Evolutionary conservation across 1,284 basidiomycete genomes (phyloP), one percentile per base, ranked within the genome.

Genomic region (Tilletia caries): DNA sequence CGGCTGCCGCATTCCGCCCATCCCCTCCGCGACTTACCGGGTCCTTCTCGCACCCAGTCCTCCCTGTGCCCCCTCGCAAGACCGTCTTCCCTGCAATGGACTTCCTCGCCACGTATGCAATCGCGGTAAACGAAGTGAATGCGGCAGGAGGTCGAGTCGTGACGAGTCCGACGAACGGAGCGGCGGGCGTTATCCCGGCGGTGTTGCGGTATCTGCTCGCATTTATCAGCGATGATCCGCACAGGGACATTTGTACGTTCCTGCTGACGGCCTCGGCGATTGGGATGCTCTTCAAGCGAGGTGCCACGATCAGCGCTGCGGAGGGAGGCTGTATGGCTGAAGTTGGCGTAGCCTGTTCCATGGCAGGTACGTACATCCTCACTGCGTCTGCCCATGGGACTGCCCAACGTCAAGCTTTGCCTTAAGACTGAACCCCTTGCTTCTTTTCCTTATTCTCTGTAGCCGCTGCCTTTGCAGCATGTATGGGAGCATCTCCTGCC

Each of bases 281-380:
- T 68, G 94, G 94, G 3, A 98, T 98, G 95, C 86, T 98, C 23
- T 97, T 95, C 87, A 98, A 98, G 83, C 89, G 95, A 68, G 95
- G 95, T 27, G 95, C 93, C 68, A 97, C 95, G 0, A 97, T 98
- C 66, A 92, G 91, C 54, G 95, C 95, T 10, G 95, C 95, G 0
- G 95, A 98, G 52, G 78, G 79, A 15, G 79, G 77, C 1, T 86
- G 85, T 71, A 86, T 86, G 85, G 85, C 75, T 54, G 79, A 83
- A 69, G 80, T 84, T 0, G 83, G 83, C 0, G 92, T 93, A 37
- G 92, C 92, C 1, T 92, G 91, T 75, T 92, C 91, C 1, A 95
- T 93, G 92, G 92, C 94, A 0, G 48, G 48, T 50, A 25, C 8
- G 48, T 50, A 25, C 48, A 41, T n/a, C n/a, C n/a, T n/a, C n/a